Percentiles rank a stretch among this genome's conserved stretches.
phyloP scores from a whole-genome alignment of 768 basidiomycete species.

The Cystoderma amianthinum region DNA sequence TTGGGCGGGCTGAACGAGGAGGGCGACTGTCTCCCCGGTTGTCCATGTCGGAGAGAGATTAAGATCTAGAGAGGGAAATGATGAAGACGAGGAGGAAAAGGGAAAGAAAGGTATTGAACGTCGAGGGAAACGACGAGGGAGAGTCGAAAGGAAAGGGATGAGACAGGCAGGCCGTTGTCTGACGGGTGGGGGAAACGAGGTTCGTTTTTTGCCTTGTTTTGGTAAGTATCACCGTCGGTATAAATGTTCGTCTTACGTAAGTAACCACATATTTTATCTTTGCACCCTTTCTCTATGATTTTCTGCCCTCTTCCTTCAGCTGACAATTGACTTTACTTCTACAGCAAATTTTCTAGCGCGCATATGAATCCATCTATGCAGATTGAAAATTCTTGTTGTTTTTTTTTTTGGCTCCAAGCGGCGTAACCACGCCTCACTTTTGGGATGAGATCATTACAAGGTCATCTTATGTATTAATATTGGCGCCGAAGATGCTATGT shows the following conservation, averaged over 20 bases:
- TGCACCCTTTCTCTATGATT: not conserved
- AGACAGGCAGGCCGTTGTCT: slow-evolving; percentile 4
- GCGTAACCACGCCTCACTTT: too few relatives aligned
- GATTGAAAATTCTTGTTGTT: too few relatives aligned
- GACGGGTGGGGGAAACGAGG: slow-evolving; percentile 5
- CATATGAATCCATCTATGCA: too few relatives aligned
- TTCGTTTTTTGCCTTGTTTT: slow-evolving; percentile 4
- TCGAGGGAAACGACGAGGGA: not conserved
- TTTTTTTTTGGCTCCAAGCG: too few relatives aligned
- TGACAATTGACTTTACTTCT: too few relatives aligned
- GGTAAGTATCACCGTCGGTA: not conserved
- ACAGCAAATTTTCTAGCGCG: too few relatives aligned
- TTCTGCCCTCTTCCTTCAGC: too few relatives aligned
- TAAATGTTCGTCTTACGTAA: not conserved
- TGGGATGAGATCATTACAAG: too few relatives aligned
- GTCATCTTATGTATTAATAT: too few relatives aligned
- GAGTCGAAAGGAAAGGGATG: not conserved
- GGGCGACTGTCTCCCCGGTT: slow-evolving; percentile 40
- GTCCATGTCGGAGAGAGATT: slow-evolving; percentile 22
- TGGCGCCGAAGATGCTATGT: too few relatives aligned
- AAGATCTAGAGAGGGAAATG: slow-evolving; percentile 1
- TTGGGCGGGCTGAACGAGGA: slow-evolving; percentile 47
- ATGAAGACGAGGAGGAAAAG: not conserved
- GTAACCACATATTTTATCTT: too few relatives aligned
- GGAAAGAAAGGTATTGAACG: not conserved